Evolutionary conservation across 2,329 filamentous ascomycete species (phyloP).

Genomic region (Botrytis deweyae): DNA sequence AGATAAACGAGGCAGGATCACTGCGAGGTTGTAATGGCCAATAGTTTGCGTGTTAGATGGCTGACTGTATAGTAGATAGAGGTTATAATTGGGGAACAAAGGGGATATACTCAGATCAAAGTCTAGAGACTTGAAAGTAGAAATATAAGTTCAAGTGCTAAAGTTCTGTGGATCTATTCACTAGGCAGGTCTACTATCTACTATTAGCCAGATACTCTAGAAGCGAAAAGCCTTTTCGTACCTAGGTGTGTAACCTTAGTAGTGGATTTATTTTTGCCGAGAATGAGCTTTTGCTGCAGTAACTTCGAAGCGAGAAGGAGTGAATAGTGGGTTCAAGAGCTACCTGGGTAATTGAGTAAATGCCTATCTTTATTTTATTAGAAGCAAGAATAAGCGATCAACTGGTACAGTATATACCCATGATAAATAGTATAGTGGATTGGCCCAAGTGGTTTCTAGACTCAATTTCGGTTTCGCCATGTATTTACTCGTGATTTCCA

Average conservation of each 20-base stretch:
- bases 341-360: neutral
- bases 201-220: neutral
- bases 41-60: neutral
- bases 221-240: neutral
- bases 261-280: neutral
- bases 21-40: neutral
- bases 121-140: neutral
- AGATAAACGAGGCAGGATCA: neutral
- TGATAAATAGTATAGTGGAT: neutral
- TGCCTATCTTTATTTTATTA: neutral
- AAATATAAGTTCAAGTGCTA: neutral
- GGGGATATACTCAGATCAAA: neutral
- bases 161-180: too few species aligned
- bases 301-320: neutral
- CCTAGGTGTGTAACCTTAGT: neutral
- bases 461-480: neutral
- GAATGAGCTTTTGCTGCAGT: neutral
- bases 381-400: neutral
- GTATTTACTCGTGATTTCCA: neutral
- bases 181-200: too few species aligned
- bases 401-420: neutral
- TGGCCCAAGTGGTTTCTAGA: neutral
- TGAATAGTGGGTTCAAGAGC: neutral
- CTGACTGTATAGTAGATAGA: neutral
- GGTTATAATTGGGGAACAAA: neutral